phyloP scores from a whole-genome alignment of 2,329 filamentous ascomycete genomes.

The Thelonectria rubi region DNA sequence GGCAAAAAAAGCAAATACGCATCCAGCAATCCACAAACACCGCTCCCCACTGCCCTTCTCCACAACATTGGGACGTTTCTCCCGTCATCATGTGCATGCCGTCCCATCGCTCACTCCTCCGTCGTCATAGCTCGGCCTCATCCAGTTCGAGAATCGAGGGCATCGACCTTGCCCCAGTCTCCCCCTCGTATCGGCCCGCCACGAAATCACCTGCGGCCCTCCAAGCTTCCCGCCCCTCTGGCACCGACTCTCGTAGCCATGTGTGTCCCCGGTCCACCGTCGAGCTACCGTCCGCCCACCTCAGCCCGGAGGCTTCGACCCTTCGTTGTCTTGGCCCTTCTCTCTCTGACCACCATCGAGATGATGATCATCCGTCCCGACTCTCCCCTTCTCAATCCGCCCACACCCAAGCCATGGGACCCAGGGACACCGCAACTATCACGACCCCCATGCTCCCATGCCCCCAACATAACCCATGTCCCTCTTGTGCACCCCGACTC shows the following conservation, averaged over 20 bases:
- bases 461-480: conserved; percentile 9
- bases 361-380: conserved; percentile 22
- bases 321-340: conserved; percentile 15
- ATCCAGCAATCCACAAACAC: too few relatives aligned
- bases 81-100: too few relatives aligned
- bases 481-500: background rate
- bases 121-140: background rate
- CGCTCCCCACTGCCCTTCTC: background rate
- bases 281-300: too few relatives aligned
- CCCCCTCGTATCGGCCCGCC: conserved; percentile 13
- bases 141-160: background rate
- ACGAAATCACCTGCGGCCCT: conserved; percentile 4
- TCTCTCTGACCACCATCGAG: conserved; percentile 17
- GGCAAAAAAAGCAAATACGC: too few relatives aligned
- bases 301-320: conserved; percentile 13
- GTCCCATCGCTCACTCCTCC: conserved; percentile 5
- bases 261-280: conserved; percentile 13
- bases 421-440: background rate
- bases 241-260: conserved; percentile 24
- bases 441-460: background rate
- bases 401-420: conserved; percentile 13
- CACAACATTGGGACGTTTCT: background rate
- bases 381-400: background rate
- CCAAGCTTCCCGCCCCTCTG: conserved; percentile 17
- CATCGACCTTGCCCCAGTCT: background rate